Base-by-base conservation (phyloP, 2,329 filamentous ascomycete species). In the Cryphonectria parasitica region DNA sequence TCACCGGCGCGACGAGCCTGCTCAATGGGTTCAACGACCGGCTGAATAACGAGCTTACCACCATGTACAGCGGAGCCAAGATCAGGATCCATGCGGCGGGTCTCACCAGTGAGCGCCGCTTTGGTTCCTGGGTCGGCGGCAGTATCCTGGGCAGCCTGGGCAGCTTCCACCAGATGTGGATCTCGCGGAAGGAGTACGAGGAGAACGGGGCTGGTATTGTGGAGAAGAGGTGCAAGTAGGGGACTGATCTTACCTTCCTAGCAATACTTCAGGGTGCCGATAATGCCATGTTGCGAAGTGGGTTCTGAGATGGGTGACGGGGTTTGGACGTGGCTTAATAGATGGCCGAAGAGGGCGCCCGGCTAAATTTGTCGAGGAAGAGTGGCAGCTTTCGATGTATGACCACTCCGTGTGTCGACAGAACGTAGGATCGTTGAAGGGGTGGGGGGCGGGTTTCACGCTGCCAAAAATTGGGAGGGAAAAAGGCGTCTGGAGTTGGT, bases 131-230 rank as follows among this genome's bases (percentile, higher is more conserved):
- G 95, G 94, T 99, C 75, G 96, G 97, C 63, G 96, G 96, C 62
- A 98, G 94, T 82, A 98, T 99, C 76, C 84, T 99, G 75, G 95
- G 93, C 8, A 98, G 95, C 81, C 82, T 99, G 82, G 97, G 97
- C 13, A 97, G 95, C 19, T 99, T 99, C 83, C 96, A 99, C 83
- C 96, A 99, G 85, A 95, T 99, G 92, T 99, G 96, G 96, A 97
- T 99, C 76, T 95, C 92, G 34, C 93, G 90, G 81, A 97, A 97
- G 85, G 96, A 99, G 84, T 98, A 98, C 77, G 94, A 98, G 74
- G 97, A 99, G 85, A 95, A 97, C 80, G 96, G 96, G 1, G 85
- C 90, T 7, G 89, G 89, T 74, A 95, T 98, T 76, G 93, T 98
- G 61, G 95, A 98, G 86, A 98, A 97, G 88, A 87, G 95, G 77